phyloP scores from a whole-genome alignment of 2,329 filamentous ascomycete genomes.

The Cladosporium sp. region DNA sequence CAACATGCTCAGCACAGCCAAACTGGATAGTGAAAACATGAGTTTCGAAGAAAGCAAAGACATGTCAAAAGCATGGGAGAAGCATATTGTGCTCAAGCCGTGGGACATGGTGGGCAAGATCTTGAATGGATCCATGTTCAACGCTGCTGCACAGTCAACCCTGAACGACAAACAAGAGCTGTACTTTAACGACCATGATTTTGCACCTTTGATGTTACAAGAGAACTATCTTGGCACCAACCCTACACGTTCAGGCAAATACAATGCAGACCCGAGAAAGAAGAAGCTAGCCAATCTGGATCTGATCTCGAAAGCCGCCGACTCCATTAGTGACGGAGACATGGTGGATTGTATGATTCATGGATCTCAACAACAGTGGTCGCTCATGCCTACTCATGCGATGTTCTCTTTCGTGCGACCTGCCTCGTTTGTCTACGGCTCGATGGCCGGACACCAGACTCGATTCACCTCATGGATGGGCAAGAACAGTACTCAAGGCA shows the following conservation, averaged over 20 bases:
- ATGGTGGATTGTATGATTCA: constrained; percentile 97
- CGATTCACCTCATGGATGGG: constrained; percentile 89
- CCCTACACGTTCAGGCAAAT: constrained; percentile 61
- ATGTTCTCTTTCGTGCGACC: constrained; percentile 93
- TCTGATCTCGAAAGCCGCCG: constrained; percentile 78
- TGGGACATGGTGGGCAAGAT: constrained; percentile 98
- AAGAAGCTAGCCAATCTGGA: constrained; percentile 79
- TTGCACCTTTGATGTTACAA: constrained; percentile 95
- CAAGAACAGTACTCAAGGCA: constrained; percentile 80
- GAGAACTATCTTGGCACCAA: constrained; percentile 92
- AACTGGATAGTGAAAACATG: constrained; percentile 77
- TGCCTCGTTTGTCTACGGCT: constrained; percentile 79
- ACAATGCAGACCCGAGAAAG: constrained; percentile 56
- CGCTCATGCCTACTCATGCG: constrained; percentile 92
- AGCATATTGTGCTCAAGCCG: constrained; percentile 91
- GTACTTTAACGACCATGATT: constrained; percentile 99
- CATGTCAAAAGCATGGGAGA: constrained; percentile 98
- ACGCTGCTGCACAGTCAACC: constrained; percentile 74
- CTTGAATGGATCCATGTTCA: constrained; percentile 80
- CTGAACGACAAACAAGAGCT: constrained; percentile 97
- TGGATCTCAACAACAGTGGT: constrained; percentile 96
- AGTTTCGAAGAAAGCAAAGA: constrained; percentile 80
- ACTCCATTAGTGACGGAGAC: constrained; percentile 96
- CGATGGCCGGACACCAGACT: constrained; percentile 61
- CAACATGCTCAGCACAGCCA: constrained; percentile 95